Evolutionary conservation across 2,329 filamentous ascomycete genomes (phyloP).

Genomic region (Calonectria hongkongensis): DNA sequence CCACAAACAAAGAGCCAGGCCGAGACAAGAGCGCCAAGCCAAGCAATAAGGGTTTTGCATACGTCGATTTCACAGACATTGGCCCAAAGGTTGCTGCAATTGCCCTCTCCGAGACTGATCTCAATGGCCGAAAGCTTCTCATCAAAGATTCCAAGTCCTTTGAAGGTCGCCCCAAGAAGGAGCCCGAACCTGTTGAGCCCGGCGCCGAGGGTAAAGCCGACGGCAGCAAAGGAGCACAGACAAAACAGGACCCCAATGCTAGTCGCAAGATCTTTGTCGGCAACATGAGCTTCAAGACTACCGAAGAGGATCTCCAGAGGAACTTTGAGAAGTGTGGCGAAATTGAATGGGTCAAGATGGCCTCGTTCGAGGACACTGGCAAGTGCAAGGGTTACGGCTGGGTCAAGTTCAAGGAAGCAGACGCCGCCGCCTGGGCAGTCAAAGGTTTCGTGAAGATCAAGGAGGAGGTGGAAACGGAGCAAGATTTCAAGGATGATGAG

Average conservation of each 20-base stretch:
- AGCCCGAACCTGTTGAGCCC: slow-evolving; percentile 60
- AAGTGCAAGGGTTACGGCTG: slow-evolving; percentile 99
- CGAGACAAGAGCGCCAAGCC: slow-evolving; percentile 59
- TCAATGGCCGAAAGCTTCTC: slow-evolving; percentile 85
- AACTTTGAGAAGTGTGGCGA: slow-evolving; percentile 92
- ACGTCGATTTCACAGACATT: slow-evolving; percentile 89
- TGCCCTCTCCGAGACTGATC: slow-evolving; percentile 87
- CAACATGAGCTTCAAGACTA: slow-evolving; percentile 88
- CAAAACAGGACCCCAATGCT: slow-evolving; percentile 71
- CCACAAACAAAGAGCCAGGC: slow-evolving; percentile 73
- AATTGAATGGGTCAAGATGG: slow-evolving; percentile 88
- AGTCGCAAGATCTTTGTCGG: slow-evolving; percentile 93
- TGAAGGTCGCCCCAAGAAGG: slow-evolving; percentile 88
- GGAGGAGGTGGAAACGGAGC: slow-evolving; percentile 78
- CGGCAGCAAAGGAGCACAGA: slow-evolving; percentile 55
- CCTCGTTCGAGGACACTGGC: slow-evolving; percentile 96
- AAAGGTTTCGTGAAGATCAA: slow-evolving; percentile 86
- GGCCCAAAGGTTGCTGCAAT: slow-evolving; percentile 85
- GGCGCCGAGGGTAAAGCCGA: slow-evolving; percentile 59
- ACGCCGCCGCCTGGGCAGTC: slow-evolving; percentile 81
- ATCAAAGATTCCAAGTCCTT: slow-evolving; percentile 96
- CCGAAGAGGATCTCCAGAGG: slow-evolving; percentile 85
- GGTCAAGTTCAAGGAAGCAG: slow-evolving; percentile 90
- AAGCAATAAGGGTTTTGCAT: slow-evolving; percentile 95
- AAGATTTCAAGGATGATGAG: slow-evolving; percentile 71